Evolutionary conservation across 1,284 basidiomycete species (phyloP).

Genomic region (Trichosporon inkin): DNA sequence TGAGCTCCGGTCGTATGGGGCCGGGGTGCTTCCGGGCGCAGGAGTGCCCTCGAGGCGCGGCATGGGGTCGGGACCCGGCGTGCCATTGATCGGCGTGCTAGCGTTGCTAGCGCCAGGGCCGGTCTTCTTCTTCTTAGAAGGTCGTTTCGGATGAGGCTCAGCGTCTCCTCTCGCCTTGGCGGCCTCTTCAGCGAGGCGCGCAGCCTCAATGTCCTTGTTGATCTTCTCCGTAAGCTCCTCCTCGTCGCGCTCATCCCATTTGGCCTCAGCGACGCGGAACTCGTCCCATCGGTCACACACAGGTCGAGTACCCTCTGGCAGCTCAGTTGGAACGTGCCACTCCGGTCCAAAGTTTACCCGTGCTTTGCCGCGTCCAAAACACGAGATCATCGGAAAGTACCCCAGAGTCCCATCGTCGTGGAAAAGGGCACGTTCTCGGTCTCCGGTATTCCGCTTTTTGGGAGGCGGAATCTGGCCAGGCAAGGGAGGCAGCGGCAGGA

Average conservation of each 20-base stretch:
- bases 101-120: conserved; percentile 3
- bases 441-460: conserved; percentile 52
- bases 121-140: neutral
- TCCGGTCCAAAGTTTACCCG: conserved; percentile 80
- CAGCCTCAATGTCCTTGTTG: conserved; percentile 25
- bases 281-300: conserved; percentile 44
- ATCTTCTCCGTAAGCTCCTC: conserved; percentile 26
- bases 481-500: conserved; percentile 68
- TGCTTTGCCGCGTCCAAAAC: conserved; percentile 86
- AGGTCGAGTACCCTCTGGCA: conserved; percentile 22
- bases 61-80: neutral
- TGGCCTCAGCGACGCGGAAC: conserved; percentile 37
- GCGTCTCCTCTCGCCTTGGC: neutral
- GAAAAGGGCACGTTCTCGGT: conserved; percentile 13
- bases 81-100: neutral
- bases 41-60: neutral
- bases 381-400: conserved; percentile 90
- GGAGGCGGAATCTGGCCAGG: conserved; percentile 23
- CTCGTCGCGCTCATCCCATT: conserved; percentile 47
- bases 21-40: neutral
- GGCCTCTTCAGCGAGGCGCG: neutral
- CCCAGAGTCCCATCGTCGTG: conserved; percentile 92
- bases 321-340: conserved; percentile 63
- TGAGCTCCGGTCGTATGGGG: neutral
- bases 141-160: neutral